Base-by-base conservation (phyloP, 2,329 filamentous ascomycete genomes). In the Nemania serpens region DNA sequence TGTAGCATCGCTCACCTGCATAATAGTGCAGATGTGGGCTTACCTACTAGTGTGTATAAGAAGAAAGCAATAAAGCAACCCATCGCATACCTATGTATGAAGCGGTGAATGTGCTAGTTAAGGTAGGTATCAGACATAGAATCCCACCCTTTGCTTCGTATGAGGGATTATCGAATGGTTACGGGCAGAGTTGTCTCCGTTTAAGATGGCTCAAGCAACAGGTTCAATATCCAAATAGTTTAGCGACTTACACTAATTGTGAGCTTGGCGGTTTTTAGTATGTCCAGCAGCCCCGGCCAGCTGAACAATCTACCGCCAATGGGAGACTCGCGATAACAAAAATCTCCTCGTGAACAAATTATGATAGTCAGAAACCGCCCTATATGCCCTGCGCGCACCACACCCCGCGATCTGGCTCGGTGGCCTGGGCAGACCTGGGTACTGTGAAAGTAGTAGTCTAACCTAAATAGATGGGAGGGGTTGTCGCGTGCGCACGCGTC, bases 361-460 rank as follows among this genome's bases (percentile, higher is more conserved):
- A n/a, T n/a, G n/a, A n/a, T n/a, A n/a, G n/a, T n/a, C n/a, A n/a
- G n/a, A n/a, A n/a, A n/a, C n/a, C n/a, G n/a, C n/a, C n/a, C n/a
- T n/a, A n/a, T 22, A 33, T 48, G 41, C 22, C 58, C 29, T 54
- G 42, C 42, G 20, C 36, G 36, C 41, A 59, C 62, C n/a, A n/a
- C n/a, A n/a, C 62, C 62, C 62, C 25, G 62, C 62, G 59, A 65
- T 65, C 59, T 60, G 52, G 33, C 37, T 55, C 25, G 7, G 25
- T 29, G 25, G 25, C 7, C n/a, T 29, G 25, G 25, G 25, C 7
- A 29, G n/a, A n/a, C n/a, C n/a, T n/a, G n/a, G n/a, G n/a, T n/a
- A n/a, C n/a, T n/a, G n/a, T n/a, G n/a, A n/a, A n/a, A n/a, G n/a
- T n/a, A n/a, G n/a, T n/a, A n/a, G n/a, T n/a, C n/a, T n/a, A n/a